Conservation (phyloP, 164 flowering plant species). For the Cinnamomum micranthum region DNA sequence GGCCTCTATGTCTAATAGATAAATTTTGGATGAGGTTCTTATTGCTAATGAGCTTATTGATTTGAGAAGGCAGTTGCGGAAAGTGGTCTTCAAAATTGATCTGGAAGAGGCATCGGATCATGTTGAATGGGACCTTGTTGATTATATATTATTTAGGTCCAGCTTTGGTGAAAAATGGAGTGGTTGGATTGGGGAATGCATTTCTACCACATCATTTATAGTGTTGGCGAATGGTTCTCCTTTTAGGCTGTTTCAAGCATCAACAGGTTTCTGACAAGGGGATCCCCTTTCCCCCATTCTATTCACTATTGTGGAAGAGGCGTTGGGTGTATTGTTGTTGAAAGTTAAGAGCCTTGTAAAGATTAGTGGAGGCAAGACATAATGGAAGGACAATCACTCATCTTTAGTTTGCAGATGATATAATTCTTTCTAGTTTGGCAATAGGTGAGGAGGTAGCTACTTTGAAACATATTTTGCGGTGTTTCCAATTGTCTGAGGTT, state of each 20-base stretch:
- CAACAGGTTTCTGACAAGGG: neutral
- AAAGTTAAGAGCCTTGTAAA: neutral
- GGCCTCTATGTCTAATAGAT: no score
- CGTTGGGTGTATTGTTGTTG: neutral
- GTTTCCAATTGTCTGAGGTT: neutral
- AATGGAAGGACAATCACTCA: neutral
- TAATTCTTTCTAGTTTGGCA: neutral
- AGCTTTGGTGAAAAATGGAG: neutral
- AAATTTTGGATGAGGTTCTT: no score
- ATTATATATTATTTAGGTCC: neutral
- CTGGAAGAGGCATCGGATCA: neutral
- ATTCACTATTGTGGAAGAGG: neutral
- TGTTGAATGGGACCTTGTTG: neutral
- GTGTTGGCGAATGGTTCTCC: neutral
- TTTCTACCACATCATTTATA: neutral
- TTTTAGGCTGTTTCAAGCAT: neutral
- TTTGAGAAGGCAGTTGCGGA: no score
- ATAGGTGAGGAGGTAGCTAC: neutral
- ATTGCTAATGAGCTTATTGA: no score
- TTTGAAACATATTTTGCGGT: neutral
- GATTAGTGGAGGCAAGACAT: neutral
- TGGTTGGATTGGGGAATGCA: neutral
- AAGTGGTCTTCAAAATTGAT: neutral
- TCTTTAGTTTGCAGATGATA: neutral
- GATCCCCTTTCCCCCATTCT: neutral